phyloP scores from a whole-genome alignment of 2,329 filamentous ascomycete genomes.

The Peltaster fructicola region DNA sequence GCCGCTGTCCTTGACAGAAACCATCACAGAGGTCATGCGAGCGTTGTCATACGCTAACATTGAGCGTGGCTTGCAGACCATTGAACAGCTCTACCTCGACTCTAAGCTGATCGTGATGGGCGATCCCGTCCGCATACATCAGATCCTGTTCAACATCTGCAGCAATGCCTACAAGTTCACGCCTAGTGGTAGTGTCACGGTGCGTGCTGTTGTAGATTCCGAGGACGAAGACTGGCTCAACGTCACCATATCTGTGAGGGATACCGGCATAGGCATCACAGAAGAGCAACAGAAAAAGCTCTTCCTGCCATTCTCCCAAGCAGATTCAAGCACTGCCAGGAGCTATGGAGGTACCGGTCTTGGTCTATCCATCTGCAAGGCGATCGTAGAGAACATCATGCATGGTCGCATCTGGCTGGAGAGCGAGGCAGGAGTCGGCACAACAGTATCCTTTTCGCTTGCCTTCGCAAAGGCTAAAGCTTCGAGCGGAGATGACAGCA shows the following conservation, averaged over 20 bases:
- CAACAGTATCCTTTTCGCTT: conserved; percentile 60
- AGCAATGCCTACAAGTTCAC: conserved; percentile 93
- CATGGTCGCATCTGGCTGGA: conserved; percentile 70
- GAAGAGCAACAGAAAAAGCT: conserved; percentile 66
- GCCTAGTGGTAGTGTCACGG: conserved; percentile 67
- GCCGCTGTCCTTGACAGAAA: conserved; percentile 34
- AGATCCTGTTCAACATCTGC: conserved; percentile 57
- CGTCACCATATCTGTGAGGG: conserved; percentile 69
- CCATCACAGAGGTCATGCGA: conserved; percentile 45
- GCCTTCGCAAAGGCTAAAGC: conserved; percentile 66
- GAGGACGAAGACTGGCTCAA: conserved; percentile 55
- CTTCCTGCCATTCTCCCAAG: conserved; percentile 85
- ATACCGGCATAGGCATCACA: conserved; percentile 84
- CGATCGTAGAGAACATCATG: conserved; percentile 83
- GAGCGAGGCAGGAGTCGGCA: conserved; percentile 54
- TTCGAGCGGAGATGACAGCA: conserved; percentile 19
- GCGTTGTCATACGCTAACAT: conserved; percentile 46
- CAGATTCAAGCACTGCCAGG: conserved; percentile 73
- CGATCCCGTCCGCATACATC: conserved; percentile 33
- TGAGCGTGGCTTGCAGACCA: conserved; percentile 40
- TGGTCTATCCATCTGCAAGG: conserved; percentile 86
- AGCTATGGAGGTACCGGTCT: conserved; percentile 87
- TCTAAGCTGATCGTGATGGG: conserved; percentile 35
- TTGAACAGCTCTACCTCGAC: conserved; percentile 38
- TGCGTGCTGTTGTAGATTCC: conserved; percentile 54